These are phyloP conservation scores for Areca catechu DNA, from an alignment of 176 grass and related monocot genomes.

Conservation along the genomic window DNA sequence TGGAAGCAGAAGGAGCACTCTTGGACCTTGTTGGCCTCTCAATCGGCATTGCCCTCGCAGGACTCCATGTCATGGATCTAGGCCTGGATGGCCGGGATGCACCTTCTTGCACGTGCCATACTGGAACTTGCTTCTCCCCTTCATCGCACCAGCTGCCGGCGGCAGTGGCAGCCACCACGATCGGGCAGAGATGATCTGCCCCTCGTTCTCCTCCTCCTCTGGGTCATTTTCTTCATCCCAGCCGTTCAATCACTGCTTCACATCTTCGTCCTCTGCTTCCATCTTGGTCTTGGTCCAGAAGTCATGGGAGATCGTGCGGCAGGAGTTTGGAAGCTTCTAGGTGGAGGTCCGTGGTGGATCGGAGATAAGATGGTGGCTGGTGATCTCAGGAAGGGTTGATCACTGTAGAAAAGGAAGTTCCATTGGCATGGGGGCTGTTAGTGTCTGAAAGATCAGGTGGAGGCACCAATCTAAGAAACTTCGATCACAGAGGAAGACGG, in stretches of 20 bases:
- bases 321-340: too few relatives aligned
- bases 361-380: too few relatives aligned
- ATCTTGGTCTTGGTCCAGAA: slow-evolving; percentile 36
- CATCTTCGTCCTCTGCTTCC: slow-evolving; percentile 22
- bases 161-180: neutral
- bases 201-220: slow-evolving; percentile 1
- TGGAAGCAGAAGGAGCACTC: slow-evolving; percentile 77
- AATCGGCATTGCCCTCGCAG: too few relatives aligned
- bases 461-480: too few relatives aligned
- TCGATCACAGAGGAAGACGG: too few relatives aligned
- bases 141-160: neutral
- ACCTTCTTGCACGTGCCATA: slow-evolving; percentile 65
- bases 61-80: too few relatives aligned
- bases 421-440: too few relatives aligned
- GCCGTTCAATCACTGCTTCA: slow-evolving; percentile 3
- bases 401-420: too few relatives aligned
- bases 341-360: too few relatives aligned
- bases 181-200: slow-evolving; percentile 29
- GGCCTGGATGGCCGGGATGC: too few relatives aligned
- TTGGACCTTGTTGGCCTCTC: slow-evolving; percentile 30
- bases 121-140: slow-evolving; percentile 31
- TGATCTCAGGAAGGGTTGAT: too few relatives aligned
- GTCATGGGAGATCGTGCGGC: slow-evolving; percentile 68
- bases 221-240: neutral
- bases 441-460: too few relatives aligned